phyloP scores from a whole-genome alignment of 1,284 basidiomycete genomes.

The Ceratobasidium papillatum region DNA sequence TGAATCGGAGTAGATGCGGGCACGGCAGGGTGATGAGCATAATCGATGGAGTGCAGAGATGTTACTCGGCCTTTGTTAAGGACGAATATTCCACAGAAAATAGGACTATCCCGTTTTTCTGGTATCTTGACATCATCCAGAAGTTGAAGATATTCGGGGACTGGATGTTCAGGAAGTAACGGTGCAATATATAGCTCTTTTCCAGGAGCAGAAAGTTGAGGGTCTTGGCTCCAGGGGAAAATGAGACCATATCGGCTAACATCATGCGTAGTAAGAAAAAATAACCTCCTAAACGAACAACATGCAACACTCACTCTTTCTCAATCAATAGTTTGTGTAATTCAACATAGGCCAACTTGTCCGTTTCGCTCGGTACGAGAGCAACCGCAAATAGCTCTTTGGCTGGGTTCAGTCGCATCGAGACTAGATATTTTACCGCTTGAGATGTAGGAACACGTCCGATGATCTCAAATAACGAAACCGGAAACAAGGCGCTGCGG shows the following conservation, averaged over 20 bases:
- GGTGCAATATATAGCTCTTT: conserved; percentile 91
- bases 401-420: conserved; percentile 75
- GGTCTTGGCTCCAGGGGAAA: conserved; percentile 81
- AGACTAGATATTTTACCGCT: conserved; percentile 76
- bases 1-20: conserved; percentile 47
- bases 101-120: conserved; percentile 65
- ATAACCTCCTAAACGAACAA: conserved; percentile 40
- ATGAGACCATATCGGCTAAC: conserved; percentile 83
- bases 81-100: conserved; percentile 85
- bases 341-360: conserved; percentile 63
- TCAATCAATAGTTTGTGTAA: conserved; percentile 74
- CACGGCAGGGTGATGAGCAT: conserved; percentile 53
- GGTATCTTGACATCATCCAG: conserved; percentile 82
- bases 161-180: conserved; percentile 67
- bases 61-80: conserved; percentile 68
- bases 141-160: conserved; percentile 88
- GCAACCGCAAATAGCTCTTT: conserved; percentile 83
- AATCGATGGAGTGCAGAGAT: conserved; percentile 52
- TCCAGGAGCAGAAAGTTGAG: conserved; percentile 76
- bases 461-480: conserved; percentile 64
- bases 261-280: conserved; percentile 18
- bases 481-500: conserved; percentile 73
- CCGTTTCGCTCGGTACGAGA: conserved; percentile 65
- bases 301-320: conserved; percentile 69
- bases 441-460: conserved; percentile 82